Evolutionary conservation across 257 asterid species (phyloP).

Genomic region (Nyctanthes arbortristis): DNA sequence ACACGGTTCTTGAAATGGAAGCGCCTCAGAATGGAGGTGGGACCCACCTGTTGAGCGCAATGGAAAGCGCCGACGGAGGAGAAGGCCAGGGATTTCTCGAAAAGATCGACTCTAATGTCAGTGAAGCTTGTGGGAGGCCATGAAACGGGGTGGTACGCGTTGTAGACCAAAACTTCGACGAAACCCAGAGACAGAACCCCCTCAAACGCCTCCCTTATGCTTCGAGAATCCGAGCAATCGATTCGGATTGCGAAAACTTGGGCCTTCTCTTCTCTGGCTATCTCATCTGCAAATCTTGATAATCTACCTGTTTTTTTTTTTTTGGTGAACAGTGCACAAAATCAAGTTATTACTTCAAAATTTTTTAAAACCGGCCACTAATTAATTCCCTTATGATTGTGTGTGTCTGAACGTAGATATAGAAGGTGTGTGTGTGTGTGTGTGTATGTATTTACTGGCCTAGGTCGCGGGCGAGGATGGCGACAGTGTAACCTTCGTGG

Average conservation of each 20-base stretch:
- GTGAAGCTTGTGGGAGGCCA: constrained; percentile 52
- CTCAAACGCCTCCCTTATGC: constrained; percentile 81
- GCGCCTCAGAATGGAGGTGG: no score
- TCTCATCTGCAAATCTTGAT: constrained; percentile 81
- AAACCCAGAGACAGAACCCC: constrained; percentile 76
- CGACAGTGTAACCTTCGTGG: constrained; percentile 87
- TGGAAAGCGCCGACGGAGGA: constrained; percentile 88
- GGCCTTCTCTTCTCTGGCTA: constrained; percentile 79
- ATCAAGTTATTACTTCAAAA: constrained; percentile 2
- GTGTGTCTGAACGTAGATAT: not conserved
- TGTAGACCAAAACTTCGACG: constrained; percentile 80
- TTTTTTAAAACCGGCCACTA: no score
- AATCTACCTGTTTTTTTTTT: constrained; percentile 54
- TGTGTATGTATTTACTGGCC: constrained; percentile 32
- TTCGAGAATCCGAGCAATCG: constrained; percentile 76
- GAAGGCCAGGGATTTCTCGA: constrained; percentile 66
- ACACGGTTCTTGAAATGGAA: not conserved
- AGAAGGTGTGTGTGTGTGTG: not conserved
- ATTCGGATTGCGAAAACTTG: constrained; percentile 85
- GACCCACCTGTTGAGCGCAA: constrained; percentile 91
- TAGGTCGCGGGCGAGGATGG: constrained; percentile 82
- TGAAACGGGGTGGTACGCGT: constrained; percentile 59
- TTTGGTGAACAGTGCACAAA: not conserved
- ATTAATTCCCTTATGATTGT: not conserved
- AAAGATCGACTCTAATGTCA: constrained; percentile 48